Percentiles rank a stretch among this genome's conserved stretches.
Evolutionary conservation across 305 asterid genomes (phyloP).

Genomic region (Fraxinus velutina): DNA sequence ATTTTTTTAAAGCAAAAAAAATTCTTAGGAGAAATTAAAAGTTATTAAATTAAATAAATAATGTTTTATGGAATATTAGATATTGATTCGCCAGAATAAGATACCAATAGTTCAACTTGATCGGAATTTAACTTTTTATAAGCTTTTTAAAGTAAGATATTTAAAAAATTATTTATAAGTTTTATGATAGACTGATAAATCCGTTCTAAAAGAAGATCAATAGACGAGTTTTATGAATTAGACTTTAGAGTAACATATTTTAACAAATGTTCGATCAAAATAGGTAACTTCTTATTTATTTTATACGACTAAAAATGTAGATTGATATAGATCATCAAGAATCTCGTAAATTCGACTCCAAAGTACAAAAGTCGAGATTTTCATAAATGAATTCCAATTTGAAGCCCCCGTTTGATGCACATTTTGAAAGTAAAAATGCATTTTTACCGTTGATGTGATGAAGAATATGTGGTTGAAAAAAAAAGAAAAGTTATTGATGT

Average conservation of each 20-base stretch:
- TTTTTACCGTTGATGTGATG: too few species aligned
- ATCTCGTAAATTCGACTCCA: not conserved
- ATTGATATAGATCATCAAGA: not conserved
- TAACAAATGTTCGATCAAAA: not conserved
- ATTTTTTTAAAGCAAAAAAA: not conserved
- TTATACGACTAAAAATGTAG: not conserved
- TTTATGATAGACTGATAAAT: not conserved
- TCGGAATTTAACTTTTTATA: not conserved
- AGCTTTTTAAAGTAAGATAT: not conserved
- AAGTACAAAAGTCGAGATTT: not conserved
- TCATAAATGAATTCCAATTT: not conserved
- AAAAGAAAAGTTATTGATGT: too few species aligned
- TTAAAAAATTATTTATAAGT: not conserved
- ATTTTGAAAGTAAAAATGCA: too few species aligned
- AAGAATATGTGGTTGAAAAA: too few species aligned
- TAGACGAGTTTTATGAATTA: not conserved
- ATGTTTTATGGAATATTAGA: not conserved
- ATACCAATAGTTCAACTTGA: not conserved
- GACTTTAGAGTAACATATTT: not conserved
- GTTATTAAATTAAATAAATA: not conserved
- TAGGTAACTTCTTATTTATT: not conserved
- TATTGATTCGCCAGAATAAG: not conserved
- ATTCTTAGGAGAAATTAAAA: not conserved
- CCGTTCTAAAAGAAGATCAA: not conserved
- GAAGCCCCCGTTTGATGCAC: too few species aligned